A percentile compares a stretch with the other conserved stretches of the same genome.
Conservation (phyloP, 1,284 basidiomycete species). For the Sanghuangporus sanghuang region DNA sequence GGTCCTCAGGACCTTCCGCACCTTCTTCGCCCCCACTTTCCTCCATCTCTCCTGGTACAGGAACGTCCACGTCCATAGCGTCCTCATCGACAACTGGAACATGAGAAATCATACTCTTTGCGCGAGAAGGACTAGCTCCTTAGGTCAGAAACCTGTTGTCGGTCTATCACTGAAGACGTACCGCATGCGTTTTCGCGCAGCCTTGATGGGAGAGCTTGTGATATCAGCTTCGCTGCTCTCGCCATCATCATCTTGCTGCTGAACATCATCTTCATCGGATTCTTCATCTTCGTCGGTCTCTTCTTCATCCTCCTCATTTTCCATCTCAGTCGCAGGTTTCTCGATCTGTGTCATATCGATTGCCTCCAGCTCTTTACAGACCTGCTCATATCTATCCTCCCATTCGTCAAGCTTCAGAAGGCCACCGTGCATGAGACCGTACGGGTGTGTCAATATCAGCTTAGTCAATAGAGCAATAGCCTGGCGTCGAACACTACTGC, state of each 20-base stretch:
- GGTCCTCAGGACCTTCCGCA: constrained; percentile 31
- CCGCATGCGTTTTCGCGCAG: constrained; percentile 15
- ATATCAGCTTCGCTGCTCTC: constrained; percentile 7
- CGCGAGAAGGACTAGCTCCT: constrained; percentile 13
- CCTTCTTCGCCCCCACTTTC: constrained; percentile 32
- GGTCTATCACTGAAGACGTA: not conserved
- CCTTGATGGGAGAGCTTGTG: constrained; percentile 16
- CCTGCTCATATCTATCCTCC: constrained; percentile 59
- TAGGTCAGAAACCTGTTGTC: not conserved
- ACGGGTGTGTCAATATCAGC: constrained; percentile 88
- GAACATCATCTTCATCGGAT: constrained; percentile 25
- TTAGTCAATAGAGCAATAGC: constrained; percentile 77
- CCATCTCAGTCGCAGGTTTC: constrained; percentile 48
- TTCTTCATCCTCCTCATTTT: constrained; percentile 35
- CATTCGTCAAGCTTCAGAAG: constrained; percentile 72
- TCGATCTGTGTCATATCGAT: constrained; percentile 58
- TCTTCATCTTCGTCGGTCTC: constrained; percentile 38
- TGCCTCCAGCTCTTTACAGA: constrained; percentile 50
- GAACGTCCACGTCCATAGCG: constrained; percentile 23
- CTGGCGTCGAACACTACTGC: constrained; percentile 80
- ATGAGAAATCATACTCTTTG: constrained; percentile 6
- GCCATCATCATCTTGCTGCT: constrained; percentile 22
- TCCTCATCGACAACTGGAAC: constrained; percentile 23
- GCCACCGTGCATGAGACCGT: constrained; percentile 81
- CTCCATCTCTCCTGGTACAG: constrained; percentile 30